Evolutionary conservation across 2,329 filamentous ascomycete genomes (phyloP).

Genomic region (Amphichorda felina): DNA sequence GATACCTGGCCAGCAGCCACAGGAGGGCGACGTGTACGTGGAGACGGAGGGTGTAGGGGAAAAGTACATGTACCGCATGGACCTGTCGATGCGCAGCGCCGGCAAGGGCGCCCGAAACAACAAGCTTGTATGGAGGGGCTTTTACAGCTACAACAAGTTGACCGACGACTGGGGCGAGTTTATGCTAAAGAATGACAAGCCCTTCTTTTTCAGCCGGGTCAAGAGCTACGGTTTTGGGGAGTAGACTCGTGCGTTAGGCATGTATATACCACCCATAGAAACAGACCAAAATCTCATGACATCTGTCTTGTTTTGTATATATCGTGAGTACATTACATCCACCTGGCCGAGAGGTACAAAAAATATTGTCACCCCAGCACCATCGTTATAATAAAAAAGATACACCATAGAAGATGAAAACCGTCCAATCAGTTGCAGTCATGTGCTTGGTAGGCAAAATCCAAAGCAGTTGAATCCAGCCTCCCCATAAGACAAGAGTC

Average conservation of each 20-base stretch:
- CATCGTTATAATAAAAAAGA: not conserved
- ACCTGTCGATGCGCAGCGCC: slow-evolving; percentile 57
- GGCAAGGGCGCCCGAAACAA: slow-evolving; percentile 62
- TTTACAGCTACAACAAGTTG: slow-evolving; percentile 80
- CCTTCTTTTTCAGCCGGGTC: slow-evolving; percentile 57
- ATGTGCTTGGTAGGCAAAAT: too few species aligned
- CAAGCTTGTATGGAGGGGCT: slow-evolving; percentile 78
- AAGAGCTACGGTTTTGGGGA: slow-evolving; percentile 45
- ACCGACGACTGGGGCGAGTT: slow-evolving; percentile 91
- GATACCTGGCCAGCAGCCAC: slow-evolving; percentile 22
- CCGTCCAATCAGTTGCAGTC: too few species aligned
- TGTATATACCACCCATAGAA: not conserved
- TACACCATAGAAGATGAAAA: not conserved
- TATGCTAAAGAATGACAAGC: slow-evolving; percentile 47
- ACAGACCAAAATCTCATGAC: not conserved
- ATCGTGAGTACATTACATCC: not conserved
- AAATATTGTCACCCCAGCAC: not conserved
- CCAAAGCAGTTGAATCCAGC: too few species aligned
- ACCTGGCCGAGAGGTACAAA: not conserved
- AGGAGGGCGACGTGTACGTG: slow-evolving; percentile 60
- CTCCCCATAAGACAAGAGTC: too few species aligned
- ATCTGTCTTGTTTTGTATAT: too few species aligned
- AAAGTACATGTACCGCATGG: slow-evolving; percentile 80
- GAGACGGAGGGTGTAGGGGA: slow-evolving; percentile 73
- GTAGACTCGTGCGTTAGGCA: slow-evolving; percentile 13